A percentile compares a stretch with the other conserved stretches of the same genome.
These are phyloP conservation scores for Firmiana major DNA, from an alignment of 345 rosid genomes.

Conservation along the genomic window DNA sequence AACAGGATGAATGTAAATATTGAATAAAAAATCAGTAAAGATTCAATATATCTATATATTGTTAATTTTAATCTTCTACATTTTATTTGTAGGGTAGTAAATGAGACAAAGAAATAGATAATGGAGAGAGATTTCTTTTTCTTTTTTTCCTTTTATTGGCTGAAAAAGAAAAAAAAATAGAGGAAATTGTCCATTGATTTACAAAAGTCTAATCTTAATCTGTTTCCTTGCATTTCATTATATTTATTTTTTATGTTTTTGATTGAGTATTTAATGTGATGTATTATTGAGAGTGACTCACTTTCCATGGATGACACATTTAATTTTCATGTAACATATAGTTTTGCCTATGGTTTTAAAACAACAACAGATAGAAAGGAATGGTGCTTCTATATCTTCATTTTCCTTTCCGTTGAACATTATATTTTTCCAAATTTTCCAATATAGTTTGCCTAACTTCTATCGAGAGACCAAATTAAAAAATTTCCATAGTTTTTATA, in stretches of 20 bases:
- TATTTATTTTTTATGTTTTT: neutral
- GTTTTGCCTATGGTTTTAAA: neutral
- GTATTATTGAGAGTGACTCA: neutral
- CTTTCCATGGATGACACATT: neutral
- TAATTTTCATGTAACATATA: neutral
- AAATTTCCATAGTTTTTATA: neutral
- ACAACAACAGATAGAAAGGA: neutral
- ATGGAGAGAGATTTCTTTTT: too few species aligned
- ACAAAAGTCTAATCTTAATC: too few species aligned
- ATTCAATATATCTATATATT: neutral
- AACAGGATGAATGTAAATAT: neutral
- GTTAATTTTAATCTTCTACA: too few species aligned
- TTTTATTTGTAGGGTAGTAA: neutral
- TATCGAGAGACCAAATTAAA: neutral
- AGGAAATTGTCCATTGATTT: too few species aligned
- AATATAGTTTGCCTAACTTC: neutral
- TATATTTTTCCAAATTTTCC: neutral
- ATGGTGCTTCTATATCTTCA: neutral
- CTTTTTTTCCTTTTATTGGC: too few species aligned
- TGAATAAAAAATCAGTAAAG: neutral
- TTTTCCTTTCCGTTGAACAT: neutral
- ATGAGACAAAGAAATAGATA: too few species aligned
- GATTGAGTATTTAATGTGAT: neutral
- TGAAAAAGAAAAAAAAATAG: neutral
- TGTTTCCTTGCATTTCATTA: too few species aligned